Percentiles rank a stretch among this genome's conserved stretches.
These are phyloP conservation scores for Plantago elongata DNA, from an alignment of 257 asterid genomes.

Conservation along the genomic window DNA sequence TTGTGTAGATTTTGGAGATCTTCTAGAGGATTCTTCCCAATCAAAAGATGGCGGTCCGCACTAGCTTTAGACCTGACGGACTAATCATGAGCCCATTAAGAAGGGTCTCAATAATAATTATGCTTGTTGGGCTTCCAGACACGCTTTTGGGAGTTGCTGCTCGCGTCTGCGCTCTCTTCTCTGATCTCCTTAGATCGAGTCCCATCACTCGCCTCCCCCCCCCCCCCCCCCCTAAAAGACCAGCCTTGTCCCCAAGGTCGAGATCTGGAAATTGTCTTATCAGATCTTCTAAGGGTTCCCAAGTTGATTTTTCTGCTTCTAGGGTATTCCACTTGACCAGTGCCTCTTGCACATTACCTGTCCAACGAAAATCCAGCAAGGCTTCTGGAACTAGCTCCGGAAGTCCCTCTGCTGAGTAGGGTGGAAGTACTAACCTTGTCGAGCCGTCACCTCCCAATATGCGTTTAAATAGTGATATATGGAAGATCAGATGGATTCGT, in stretches of 20 bases:
- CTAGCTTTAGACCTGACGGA: too few species aligned
- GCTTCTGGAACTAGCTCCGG: not conserved
- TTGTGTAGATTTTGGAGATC: too few species aligned
- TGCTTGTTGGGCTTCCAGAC: too few species aligned
- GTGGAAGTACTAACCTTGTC: not conserved
- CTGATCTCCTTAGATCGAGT: too few species aligned
- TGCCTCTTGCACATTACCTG: not conserved
- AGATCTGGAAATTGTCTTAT: not conserved
- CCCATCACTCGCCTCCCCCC: not conserved
- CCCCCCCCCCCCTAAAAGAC: not conserved
- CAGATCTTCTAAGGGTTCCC: not conserved
- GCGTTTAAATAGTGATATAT: not conserved
- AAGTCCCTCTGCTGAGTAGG: not conserved
- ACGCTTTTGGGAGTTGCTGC: too few species aligned
- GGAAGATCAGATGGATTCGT: not conserved
- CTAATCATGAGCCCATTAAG: too few species aligned
- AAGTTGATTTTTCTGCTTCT: not conserved
- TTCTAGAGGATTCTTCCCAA: too few species aligned
- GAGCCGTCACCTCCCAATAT: not conserved
- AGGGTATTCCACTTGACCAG: not conserved
- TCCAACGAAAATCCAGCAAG: not conserved
- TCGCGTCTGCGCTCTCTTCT: too few species aligned
- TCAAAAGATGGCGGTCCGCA: too few species aligned
- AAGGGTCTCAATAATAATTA: too few species aligned
- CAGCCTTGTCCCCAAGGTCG: slow-evolving; percentile 3